phyloP scores from a whole-genome alignment of 78 protist genomes.

The Trichosphaerium sp. region DNA sequence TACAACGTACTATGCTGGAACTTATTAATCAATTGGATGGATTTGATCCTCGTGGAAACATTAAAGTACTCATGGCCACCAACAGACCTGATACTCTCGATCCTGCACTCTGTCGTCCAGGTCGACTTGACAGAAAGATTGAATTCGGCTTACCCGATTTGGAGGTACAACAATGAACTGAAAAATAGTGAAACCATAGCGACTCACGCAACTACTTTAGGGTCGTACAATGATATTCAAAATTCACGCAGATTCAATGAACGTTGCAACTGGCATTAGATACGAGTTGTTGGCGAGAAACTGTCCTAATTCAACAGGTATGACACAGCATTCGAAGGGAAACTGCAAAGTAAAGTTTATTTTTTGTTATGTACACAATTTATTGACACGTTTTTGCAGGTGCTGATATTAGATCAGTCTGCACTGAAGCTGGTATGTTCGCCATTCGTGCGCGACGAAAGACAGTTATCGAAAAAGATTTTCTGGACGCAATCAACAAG shows the following conservation, averaged over 20 bases:
- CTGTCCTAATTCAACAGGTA: slow-evolving; percentile 96
- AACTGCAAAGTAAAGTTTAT: background rate
- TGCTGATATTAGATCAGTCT: slow-evolving; percentile 69
- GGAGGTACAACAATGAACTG: too few relatives aligned
- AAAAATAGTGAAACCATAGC: too few relatives aligned
- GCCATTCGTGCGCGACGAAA: slow-evolving; percentile 79
- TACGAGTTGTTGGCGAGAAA: slow-evolving; percentile 97
- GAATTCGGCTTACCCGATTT: slow-evolving; percentile 91
- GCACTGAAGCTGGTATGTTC: slow-evolving; percentile 84
- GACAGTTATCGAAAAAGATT: slow-evolving; percentile 93
- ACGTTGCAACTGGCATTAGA: slow-evolving; percentile 85
- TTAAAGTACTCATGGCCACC: slow-evolving; percentile 98
- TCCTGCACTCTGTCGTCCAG: slow-evolving; percentile 98
- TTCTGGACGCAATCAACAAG: slow-evolving; percentile 96
- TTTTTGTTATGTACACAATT: too few relatives aligned
- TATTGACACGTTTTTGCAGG: slow-evolving; percentile 6
- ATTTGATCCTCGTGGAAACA: slow-evolving; percentile 98
- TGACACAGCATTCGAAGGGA: too few relatives aligned
- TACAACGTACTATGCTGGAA: slow-evolving; percentile 99
- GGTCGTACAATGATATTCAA: slow-evolving; percentile 82
- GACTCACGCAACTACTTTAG: too few relatives aligned
- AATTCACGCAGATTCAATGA: slow-evolving; percentile 85
- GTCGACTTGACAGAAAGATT: slow-evolving; percentile 88
- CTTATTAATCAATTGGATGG: slow-evolving; percentile 99
- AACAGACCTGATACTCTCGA: slow-evolving; percentile 97